These are phyloP conservation scores for Straminergon stramineum DNA, from an alignment of 225 moss, liverwort and hornwort genomes.

Conservation along the genomic window DNA sequence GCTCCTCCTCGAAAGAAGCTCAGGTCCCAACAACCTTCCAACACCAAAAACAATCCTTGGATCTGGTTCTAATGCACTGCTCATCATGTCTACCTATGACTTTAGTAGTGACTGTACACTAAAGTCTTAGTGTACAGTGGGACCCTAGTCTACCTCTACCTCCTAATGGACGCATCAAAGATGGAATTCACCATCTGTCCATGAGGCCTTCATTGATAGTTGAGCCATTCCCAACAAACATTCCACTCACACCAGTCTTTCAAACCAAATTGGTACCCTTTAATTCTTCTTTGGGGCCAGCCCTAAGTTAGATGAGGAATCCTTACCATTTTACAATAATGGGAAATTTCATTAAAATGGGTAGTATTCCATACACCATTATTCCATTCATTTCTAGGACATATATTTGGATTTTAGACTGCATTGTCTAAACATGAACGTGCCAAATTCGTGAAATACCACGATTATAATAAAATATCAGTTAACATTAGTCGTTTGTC, in stretches of 20 bases:
- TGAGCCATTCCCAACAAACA: not conserved
- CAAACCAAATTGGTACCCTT: rapidly evolving
- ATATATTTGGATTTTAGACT: too few species aligned
- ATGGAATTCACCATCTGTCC: not conserved
- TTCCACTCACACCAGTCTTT: rapidly evolving
- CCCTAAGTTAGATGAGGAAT: too few species aligned
- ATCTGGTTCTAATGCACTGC: conserved; percentile 14
- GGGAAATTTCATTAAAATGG: too few species aligned
- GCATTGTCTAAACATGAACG: too few species aligned
- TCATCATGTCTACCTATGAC: not conserved
- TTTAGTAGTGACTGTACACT: too few species aligned
- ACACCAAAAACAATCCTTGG: conserved; percentile 1
- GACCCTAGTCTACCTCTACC: not conserved
- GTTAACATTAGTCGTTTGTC: too few species aligned
- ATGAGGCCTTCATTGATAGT: not conserved
- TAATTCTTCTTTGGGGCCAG: rapidly evolving
- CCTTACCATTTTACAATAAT: not conserved
- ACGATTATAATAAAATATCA: too few species aligned
- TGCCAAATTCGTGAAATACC: too few species aligned
- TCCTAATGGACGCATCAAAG: not conserved
- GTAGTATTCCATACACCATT: too few species aligned
- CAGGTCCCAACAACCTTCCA: not conserved
- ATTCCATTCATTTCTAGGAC: too few species aligned
- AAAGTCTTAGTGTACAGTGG: too few species aligned
- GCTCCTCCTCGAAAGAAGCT: conserved; percentile 6